Evolutionary conservation across 2,329 filamentous ascomycete genomes (phyloP).

Genomic region (Fusarium camptoceras): DNA sequence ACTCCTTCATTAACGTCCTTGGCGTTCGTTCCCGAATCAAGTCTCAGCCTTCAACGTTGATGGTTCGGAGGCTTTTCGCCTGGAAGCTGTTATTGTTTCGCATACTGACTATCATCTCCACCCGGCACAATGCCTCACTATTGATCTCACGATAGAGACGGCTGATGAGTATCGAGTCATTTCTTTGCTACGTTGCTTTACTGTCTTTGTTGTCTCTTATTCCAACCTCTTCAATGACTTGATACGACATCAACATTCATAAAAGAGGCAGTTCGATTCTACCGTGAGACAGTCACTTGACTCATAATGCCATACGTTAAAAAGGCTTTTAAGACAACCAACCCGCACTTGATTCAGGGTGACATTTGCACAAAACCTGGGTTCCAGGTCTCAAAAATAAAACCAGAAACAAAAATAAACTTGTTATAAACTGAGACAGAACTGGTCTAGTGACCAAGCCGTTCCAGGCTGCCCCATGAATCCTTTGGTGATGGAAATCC

Average conservation of each 20-base stretch:
- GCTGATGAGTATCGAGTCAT: constrained; percentile 26
- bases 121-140: constrained; percentile 1
- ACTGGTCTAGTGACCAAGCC: constrained; percentile 15
- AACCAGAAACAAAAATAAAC: background rate
- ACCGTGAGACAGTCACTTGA: constrained; percentile 30
- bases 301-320: constrained; percentile 4
- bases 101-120: background rate
- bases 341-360: constrained; percentile 25
- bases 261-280: constrained; percentile 3
- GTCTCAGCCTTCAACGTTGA: constrained; percentile 1
- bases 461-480: constrained; percentile 4
- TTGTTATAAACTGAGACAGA: constrained; percentile 34
- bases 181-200: background rate
- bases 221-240: constrained; percentile 7
- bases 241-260: constrained; percentile 17
- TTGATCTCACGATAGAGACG: constrained; percentile 6
- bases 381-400: background rate
- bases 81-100: constrained; percentile 16
- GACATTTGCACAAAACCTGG: constrained; percentile 12
- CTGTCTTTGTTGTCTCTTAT: background rate
- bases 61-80: constrained; percentile 1
- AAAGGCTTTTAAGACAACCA: constrained; percentile 19
- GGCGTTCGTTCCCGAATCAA: constrained; percentile 2
- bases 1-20: constrained; percentile 12
- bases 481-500: constrained; percentile 14